Evolutionary conservation across 2,329 filamentous ascomycete genomes (phyloP), one percentile per base, ranked within the genome.

Genomic region (Aspergillus fumigatiaffinis): DNA sequence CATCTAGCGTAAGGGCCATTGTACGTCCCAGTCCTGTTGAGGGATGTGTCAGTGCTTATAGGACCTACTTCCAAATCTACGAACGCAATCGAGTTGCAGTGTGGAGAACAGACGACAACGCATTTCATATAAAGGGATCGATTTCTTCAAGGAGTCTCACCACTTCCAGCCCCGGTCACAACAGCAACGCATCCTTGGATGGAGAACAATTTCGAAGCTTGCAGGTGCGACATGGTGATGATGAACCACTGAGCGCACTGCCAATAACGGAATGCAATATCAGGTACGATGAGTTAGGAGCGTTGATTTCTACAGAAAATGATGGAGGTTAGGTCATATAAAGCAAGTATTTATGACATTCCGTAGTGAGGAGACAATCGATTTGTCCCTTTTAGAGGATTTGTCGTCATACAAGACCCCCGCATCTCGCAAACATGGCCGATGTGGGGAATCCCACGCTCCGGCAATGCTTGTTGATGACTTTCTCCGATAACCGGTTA

Each of bases 161-260:
- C 80, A 50, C 73, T 80, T 42, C 81, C 82, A 49, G 80, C 81
- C 41, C 82, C 82, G 2, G 81, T 84, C 51, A 84, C 71, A 52
- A 83, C 78, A 23, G 75, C 80, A 3, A 84, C 79, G 26, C 81
- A 72, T 52, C 76, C 80, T 56, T 82, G 74, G 61, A 83, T 79
- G 17, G 75, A 76, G 71, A 84, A 84, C 3, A 84, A 67, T 12
- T 70, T 68, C 8, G 70, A 69, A 10, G 68, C 63, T 52, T 71
- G 61, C 0, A 73, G 59, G 46, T 71, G 59, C 6, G 71, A 66
- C 71, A 73, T 73, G 55, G 25, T 55, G 23, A 32, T 55, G n/a
- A 29, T 26, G 25, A 26, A 10, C 23, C 23, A 23, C 25, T 32
- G 3, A 23, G 10, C 12, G 9, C 25, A n/a, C 21, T 32, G 20